phyloP scores from a whole-genome alignment of 441 rosid species.

The Dalechampia spathulata region DNA sequence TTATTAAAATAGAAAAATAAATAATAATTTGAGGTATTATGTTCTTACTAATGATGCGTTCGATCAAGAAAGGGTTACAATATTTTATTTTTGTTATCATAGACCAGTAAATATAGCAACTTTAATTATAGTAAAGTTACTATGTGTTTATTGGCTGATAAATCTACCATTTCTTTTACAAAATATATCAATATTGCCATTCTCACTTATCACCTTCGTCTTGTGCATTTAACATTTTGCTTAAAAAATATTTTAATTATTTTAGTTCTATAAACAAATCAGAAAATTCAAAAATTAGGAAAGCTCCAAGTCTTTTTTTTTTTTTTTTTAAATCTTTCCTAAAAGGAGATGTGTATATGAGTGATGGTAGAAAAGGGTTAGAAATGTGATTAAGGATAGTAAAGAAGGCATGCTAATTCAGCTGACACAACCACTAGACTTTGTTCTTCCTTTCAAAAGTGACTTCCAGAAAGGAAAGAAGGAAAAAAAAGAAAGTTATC shows the following conservation, averaged over 20 bases:
- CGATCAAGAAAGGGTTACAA: conserved; percentile 18
- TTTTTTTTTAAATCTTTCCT: neutral
- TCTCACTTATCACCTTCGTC: neutral
- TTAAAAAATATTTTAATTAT: no score
- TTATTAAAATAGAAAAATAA: no score
- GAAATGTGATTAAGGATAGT: neutral
- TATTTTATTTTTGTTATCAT: conserved; percentile 12
- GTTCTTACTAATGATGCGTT: conserved; percentile 5
- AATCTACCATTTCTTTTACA: neutral
- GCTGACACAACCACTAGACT: conserved; percentile 53
- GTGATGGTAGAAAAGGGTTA: neutral
- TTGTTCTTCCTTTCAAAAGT: conserved; percentile 34
- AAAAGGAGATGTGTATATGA: no score
- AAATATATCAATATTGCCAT: conserved; percentile 18
- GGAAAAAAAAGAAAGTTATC: conserved; percentile 8
- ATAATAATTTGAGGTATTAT: no score
- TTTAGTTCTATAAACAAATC: no score
- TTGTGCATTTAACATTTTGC: no score
- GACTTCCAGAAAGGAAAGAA: conserved; percentile 23
- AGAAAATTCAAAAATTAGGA: no score
- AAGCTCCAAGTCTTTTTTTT: no score
- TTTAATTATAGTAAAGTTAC: conserved; percentile 18
- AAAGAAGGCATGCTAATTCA: conserved; percentile 31
- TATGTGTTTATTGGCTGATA: conserved; percentile 1
- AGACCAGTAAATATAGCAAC: conserved; percentile 5